Percentiles rank a stretch among this genome's conserved stretches.
Conservation (phyloP, 2,329 filamentous ascomycete species). For the Fusarium sp. region DNA sequence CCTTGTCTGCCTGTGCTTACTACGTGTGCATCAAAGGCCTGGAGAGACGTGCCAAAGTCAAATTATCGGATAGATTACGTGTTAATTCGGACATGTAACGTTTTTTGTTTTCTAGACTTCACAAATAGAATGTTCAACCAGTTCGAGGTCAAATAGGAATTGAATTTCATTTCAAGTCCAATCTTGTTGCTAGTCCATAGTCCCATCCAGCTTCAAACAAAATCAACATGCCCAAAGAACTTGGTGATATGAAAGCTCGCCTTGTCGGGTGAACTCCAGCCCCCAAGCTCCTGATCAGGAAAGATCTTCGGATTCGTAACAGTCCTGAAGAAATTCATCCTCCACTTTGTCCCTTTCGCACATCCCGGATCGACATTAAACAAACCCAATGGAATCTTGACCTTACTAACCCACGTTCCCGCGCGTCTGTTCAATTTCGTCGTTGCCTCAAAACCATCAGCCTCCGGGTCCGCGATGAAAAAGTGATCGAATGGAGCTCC, state of each 20-base stretch:
- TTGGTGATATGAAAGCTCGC: constrained; percentile 59
- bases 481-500: constrained; percentile 55
- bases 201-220: constrained; percentile 40
- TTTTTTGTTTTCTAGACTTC: background rate
- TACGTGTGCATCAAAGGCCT: background rate
- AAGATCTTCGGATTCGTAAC: constrained; percentile 52
- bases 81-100: background rate
- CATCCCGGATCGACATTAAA: constrained; percentile 57
- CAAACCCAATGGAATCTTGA: constrained; percentile 55
- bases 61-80: background rate
- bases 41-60: background rate
- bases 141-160: background rate
- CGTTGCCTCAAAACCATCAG: constrained; percentile 51
- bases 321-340: constrained; percentile 63
- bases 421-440: constrained; percentile 50
- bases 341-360: constrained; percentile 55
- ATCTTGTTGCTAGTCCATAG: background rate
- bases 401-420: constrained; percentile 52
- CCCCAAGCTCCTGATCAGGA: constrained; percentile 54
- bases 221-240: constrained; percentile 53
- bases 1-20: background rate
- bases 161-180: background rate
- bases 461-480: constrained; percentile 50
- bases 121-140: accelerated
- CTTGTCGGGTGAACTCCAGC: constrained; percentile 55